Percentiles rank a stretch among this genome's conserved stretches.
Conservation (phyloP, 306 rosid species). For the Citrullus mucosospermus region DNA sequence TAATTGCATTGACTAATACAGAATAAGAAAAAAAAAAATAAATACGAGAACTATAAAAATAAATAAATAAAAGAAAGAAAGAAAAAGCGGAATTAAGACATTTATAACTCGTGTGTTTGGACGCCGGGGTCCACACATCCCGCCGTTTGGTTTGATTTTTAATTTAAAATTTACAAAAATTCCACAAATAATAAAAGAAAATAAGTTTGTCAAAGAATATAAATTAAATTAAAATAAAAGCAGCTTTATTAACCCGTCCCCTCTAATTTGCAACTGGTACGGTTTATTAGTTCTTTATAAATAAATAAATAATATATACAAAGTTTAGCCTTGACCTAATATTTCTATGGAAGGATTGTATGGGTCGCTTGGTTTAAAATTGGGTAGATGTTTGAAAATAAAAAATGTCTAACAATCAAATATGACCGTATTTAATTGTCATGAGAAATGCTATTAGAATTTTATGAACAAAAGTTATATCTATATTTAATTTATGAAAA, state of each 20-base stretch:
- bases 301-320: too few species aligned
- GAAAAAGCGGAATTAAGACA: not conserved
- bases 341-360: too few species aligned
- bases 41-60: not conserved
- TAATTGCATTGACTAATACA: constrained; percentile 1
- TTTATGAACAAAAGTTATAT: too few species aligned
- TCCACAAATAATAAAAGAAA: not conserved
- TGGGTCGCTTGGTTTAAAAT: too few species aligned
- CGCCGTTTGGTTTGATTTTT: not conserved
- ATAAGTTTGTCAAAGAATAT: not conserved
- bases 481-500: too few species aligned
- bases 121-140: not conserved
- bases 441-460: too few species aligned
- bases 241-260: not conserved
- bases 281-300: too few species aligned
- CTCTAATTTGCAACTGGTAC: not conserved
- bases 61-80: too few species aligned
- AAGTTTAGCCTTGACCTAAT: too few species aligned
- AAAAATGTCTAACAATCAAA: too few species aligned
- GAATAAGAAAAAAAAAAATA: not conserved
- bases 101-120: not conserved
- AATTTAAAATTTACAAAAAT: not conserved
- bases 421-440: too few species aligned
- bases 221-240: not conserved
- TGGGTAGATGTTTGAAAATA: too few species aligned